Percentiles rank a stretch among this genome's conserved stretches.
These are phyloP conservation scores for Phaeosphaeria sp. DNA, from an alignment of 2,329 filamentous ascomycete genomes.

Conservation along the genomic window DNA sequence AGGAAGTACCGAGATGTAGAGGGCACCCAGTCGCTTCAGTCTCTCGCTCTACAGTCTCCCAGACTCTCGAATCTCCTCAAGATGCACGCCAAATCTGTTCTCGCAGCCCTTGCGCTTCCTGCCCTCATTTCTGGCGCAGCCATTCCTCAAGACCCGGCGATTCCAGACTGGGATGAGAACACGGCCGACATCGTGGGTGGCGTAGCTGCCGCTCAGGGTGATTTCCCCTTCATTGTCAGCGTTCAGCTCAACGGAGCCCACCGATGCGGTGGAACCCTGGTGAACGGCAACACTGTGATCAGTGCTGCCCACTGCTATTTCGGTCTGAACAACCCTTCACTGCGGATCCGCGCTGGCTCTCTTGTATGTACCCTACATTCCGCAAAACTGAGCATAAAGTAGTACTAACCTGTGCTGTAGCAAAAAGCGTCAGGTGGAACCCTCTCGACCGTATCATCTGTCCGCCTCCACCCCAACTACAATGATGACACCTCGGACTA, in stretches of 20 bases:
- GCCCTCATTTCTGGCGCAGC: slow-evolving; percentile 26
- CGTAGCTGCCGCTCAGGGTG: slow-evolving; percentile 26
- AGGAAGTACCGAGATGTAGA: slow-evolving; percentile 7
- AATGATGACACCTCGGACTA: slow-evolving; percentile 17
- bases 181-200: slow-evolving; percentile 34
- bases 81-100: slow-evolving; percentile 29
- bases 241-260: slow-evolving; percentile 24
- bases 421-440: slow-evolving; percentile 27
- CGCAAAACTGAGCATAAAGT: neutral
- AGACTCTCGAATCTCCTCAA: slow-evolving; percentile 14
- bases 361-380: slow-evolving; percentile 16
- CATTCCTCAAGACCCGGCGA: slow-evolving; percentile 25
- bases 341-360: slow-evolving; percentile 31
- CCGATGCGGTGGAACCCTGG: slow-evolving; percentile 34
- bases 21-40: slow-evolving; percentile 19
- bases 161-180: neutral
- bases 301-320: slow-evolving; percentile 38
- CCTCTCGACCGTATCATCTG: slow-evolving; percentile 21
- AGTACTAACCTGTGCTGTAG: slow-evolving; percentile 6
- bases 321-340: slow-evolving; percentile 14
- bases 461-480: slow-evolving; percentile 31
- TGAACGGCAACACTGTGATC: slow-evolving; percentile 37
- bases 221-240: slow-evolving; percentile 39
- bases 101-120: slow-evolving; percentile 30
- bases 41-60: slow-evolving; percentile 9